Conservation (phyloP, 176 grass and related monocot genomes). For the Eremochloa ophiuroides region DNA sequence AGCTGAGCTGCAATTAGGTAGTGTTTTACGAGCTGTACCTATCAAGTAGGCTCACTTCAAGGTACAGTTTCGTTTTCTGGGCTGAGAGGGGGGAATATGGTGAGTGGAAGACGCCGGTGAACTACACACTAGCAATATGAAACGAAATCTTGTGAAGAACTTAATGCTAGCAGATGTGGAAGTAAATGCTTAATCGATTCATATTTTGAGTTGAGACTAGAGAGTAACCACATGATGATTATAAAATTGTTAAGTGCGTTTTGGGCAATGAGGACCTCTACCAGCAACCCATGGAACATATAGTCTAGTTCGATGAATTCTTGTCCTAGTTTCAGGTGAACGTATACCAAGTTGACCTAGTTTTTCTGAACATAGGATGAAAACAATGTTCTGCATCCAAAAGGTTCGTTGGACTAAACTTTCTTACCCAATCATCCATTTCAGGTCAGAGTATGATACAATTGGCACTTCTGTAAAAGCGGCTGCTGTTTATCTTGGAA, state of each 20-base stretch:
- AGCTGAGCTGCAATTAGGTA: not conserved
- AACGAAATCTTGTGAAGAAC: not conserved
- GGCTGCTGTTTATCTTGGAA: slow-evolving; percentile 81
- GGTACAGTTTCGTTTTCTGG: not conserved
- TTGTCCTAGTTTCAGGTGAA: too few relatives aligned
- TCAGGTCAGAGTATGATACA: slow-evolving; percentile 96
- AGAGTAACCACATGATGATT: not conserved
- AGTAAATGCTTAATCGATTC: not conserved
- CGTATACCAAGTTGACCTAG: not conserved
- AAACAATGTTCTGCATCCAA: not conserved
- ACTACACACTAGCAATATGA: not conserved
- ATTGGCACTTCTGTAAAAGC: slow-evolving; percentile 93
- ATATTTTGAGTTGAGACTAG: not conserved
- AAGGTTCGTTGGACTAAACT: not conserved
- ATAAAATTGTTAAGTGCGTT: not conserved
- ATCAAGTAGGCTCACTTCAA: slow-evolving; percentile 8
- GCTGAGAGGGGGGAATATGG: not conserved
- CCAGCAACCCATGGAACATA: not conserved
- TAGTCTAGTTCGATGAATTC: not conserved
- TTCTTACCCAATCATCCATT: slow-evolving; percentile 17
- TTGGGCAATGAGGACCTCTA: not conserved
- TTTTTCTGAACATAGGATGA: slow-evolving; percentile 18
- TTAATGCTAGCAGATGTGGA: not conserved
- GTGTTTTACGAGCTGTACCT: not conserved
- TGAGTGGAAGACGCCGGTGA: not conserved